Evolutionary conservation across 1,284 basidiomycete species (phyloP).

Genomic region (Cystobasidiaceae sp.): DNA sequence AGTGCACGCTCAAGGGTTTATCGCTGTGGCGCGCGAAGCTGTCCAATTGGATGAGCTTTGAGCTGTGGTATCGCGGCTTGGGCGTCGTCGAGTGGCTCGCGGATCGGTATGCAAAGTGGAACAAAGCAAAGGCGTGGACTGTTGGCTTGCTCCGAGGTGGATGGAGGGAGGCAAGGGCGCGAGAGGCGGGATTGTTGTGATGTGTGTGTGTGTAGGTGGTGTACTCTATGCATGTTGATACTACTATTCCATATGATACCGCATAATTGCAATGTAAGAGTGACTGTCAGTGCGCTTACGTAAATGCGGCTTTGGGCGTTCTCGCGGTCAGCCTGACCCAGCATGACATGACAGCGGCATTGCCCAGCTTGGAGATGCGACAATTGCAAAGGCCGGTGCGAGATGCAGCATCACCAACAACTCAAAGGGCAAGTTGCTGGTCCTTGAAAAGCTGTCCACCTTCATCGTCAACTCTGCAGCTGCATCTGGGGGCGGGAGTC

Average conservation of each 20-base stretch:
- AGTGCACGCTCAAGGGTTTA: conserved; percentile 45
- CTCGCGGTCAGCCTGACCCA: too few species aligned
- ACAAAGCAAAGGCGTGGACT: conserved; percentile 10
- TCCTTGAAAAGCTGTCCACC: too few species aligned
- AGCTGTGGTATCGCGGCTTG: conserved; percentile 35
- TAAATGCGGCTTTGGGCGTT: too few species aligned
- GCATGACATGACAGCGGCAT: too few species aligned
- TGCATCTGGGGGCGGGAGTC: too few species aligned
- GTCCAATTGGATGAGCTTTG: conserved; percentile 34
- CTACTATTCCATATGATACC: neutral
- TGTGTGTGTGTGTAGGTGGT: neutral
- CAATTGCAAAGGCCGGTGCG: too few species aligned
- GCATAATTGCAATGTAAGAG: too few species aligned
- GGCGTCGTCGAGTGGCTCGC: conserved; percentile 19
- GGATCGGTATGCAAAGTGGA: conserved; percentile 22
- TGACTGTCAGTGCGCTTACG: too few species aligned
- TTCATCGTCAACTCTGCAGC: too few species aligned
- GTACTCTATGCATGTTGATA: neutral
- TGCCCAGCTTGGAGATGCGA: too few species aligned
- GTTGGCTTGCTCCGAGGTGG: conserved; percentile 19
- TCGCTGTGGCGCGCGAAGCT: conserved; percentile 19
- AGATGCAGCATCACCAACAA: too few species aligned
- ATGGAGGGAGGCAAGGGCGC: conserved; percentile 16
- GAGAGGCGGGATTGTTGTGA: conserved; percentile 27
- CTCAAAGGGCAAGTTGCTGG: too few species aligned